Evolutionary conservation across 2,329 filamentous ascomycete genomes (phyloP).

Genomic region (Plectosphaerella plurivora): DNA sequence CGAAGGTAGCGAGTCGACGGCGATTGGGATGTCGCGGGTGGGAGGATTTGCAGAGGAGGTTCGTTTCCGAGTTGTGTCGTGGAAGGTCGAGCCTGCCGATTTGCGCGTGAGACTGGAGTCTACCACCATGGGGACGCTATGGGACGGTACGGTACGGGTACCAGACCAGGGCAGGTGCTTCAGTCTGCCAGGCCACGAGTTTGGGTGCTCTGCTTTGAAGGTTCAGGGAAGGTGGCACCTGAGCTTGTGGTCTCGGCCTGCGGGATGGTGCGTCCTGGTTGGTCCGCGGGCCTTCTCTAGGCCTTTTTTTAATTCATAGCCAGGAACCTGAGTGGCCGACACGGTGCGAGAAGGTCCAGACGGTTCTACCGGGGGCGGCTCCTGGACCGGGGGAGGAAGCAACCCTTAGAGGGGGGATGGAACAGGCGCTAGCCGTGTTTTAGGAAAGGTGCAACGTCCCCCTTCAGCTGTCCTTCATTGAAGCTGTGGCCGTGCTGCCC

Average conservation of each 20-base stretch:
- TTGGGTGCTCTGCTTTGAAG: too few relatives aligned
- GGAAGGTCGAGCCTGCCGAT: background rate
- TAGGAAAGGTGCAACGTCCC: slow-evolving; percentile 3
- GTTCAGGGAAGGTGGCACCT: too few relatives aligned
- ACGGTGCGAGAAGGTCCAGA: slow-evolving; percentile 6
- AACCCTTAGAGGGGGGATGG: slow-evolving; percentile 7
- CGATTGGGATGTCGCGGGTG: background rate
- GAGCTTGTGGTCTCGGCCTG: background rate
- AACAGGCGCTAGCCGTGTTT: slow-evolving; percentile 6
- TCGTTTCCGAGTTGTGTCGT: background rate
- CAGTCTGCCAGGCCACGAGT: too few relatives aligned
- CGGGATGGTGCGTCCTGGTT: background rate
- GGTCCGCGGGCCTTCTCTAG: background rate
- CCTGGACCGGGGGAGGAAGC: slow-evolving; percentile 9
- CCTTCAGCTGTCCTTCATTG: background rate
- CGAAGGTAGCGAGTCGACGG: slow-evolving; percentile 1
- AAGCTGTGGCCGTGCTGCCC: slow-evolving; percentile 9
- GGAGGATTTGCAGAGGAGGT: background rate
- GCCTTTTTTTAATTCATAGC: background rate
- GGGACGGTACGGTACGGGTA: too few relatives aligned
- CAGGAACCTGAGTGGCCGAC: slow-evolving; percentile 11
- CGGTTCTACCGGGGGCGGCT: background rate
- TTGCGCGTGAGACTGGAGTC: background rate
- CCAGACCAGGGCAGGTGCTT: too few relatives aligned
- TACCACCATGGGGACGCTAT: too few relatives aligned